Evolutionary conservation across 805 yeast genomes (phyloP).

Genomic region (Saccharomycopsis vini): DNA sequence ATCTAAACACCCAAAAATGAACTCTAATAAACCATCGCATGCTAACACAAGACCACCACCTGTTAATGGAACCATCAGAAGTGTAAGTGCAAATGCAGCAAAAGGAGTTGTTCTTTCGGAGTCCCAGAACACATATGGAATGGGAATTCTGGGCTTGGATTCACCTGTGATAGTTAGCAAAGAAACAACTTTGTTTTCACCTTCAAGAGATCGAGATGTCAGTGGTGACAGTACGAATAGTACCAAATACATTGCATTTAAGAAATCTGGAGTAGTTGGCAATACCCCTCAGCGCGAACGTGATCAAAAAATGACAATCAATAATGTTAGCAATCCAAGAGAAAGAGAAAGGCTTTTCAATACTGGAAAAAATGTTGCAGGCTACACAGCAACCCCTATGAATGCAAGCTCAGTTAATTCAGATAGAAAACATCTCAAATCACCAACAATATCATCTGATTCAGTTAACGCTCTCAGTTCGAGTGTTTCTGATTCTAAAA

Average conservation of each 20-base stretch:
- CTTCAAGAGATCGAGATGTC: not conserved
- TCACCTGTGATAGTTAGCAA: constrained; percentile 16
- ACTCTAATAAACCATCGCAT: no score
- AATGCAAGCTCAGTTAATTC: constrained; percentile 1
- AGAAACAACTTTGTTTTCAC: constrained; percentile 8
- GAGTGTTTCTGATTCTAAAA: not conserved
- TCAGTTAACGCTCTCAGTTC: not conserved
- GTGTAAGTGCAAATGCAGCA: no score
- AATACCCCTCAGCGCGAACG: no score
- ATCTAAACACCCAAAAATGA: no score
- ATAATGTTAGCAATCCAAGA: constrained; percentile 3
- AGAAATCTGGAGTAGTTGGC: no score
- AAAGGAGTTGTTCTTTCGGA: no score
- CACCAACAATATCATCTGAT: constrained; percentile 10
- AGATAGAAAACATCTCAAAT: constrained; percentile 9
- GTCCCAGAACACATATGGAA: constrained; percentile 14
- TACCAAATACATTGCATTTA: no score
- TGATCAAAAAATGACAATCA: not conserved
- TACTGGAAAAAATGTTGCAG: constrained; percentile 3
- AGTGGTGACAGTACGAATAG: not conserved
- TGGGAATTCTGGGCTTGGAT: constrained; percentile 17
- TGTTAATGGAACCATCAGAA: no score
- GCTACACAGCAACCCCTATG: no score
- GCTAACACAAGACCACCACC: no score
- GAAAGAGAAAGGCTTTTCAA: constrained; percentile 14